phyloP scores from a whole-genome alignment of 768 basidiomycete genomes.

The Sistotremastrum niveocremeum region DNA sequence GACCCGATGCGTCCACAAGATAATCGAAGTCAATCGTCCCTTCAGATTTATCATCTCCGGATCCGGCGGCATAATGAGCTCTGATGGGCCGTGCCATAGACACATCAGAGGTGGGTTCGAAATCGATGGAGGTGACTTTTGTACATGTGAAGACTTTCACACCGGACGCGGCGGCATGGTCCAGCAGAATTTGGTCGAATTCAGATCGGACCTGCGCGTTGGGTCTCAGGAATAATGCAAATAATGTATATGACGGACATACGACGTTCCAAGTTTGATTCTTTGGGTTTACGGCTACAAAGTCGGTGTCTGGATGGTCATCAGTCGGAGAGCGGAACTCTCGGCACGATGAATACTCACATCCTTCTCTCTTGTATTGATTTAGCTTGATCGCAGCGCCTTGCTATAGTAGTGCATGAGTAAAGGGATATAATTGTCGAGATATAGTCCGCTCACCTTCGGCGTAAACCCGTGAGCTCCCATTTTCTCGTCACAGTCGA shows the following conservation, averaged over 20 bases:
- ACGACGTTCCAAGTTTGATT: slow-evolving; percentile 54
- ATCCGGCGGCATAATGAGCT: no score
- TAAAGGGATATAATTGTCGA: background rate
- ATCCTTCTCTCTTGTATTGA: slow-evolving; percentile 40
- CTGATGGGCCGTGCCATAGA: no score
- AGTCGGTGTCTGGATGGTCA: slow-evolving; percentile 36
- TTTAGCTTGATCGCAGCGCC: slow-evolving; percentile 50
- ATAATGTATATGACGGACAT: slow-evolving; percentile 10
- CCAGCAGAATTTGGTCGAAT: slow-evolving; percentile 1
- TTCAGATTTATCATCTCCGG: slow-evolving; percentile 6
- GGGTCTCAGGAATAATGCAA: no score
- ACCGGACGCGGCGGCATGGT: background rate
- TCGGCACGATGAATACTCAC: slow-evolving; percentile 20
- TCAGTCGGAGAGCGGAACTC: no score
- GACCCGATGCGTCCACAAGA: slow-evolving; percentile 23
- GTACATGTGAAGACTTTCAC: background rate
- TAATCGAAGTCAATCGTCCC: slow-evolving; percentile 22
- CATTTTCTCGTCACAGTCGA: slow-evolving; percentile 33
- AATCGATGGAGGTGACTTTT: slow-evolving; percentile 1
- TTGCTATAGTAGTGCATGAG: slow-evolving; percentile 22
- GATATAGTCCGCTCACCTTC: slow-evolving; percentile 24
- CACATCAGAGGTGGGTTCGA: background rate
- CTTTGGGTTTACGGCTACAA: slow-evolving; percentile 32
- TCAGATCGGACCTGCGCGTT: slow-evolving; percentile 1
- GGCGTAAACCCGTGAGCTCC: slow-evolving; percentile 28